Evolutionary conservation across 805 yeast genomes (phyloP), one percentile per base, ranked within the genome.

Genomic region (Wickerhamomyces canadensis): DNA sequence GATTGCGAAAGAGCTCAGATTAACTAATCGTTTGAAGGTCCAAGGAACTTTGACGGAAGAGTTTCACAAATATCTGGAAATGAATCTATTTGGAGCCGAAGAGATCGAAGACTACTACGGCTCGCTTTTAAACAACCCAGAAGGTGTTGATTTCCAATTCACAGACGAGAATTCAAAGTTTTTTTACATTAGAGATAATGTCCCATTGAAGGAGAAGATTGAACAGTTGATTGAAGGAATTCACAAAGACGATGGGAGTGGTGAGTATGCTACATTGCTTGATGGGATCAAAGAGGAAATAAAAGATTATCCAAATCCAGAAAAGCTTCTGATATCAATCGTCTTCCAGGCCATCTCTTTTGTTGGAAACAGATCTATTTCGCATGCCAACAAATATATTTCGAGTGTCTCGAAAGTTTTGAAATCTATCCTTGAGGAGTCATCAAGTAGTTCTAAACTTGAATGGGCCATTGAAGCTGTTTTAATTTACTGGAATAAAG

Each of bases 291-390:
- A 51, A 32, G 54, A 52, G n/a, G 52, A 43, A 35, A 38, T 44
- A 31, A 40, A 52, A 34, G 48, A 50, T 6, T 68, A 65, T 17
- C 56, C 56, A 2, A 58, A 65, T 30, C 48, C 65, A 29, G 64
- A 65, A 19, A 60, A 62, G 48, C 68, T 81, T 37, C 57, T 80
- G 26, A 65, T 84, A 14, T 74, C 81, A 21, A 61, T 84, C 13
- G 60, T 87, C 12, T 70, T 81, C 50, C 91, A 85, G 52, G 68
- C 82, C 0, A 70, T 86, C 35, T 83, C 91, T 32, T 80, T 80
- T 48, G 80, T 87, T 40, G 97, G 98, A 12, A 81, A 87, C 33
- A 74, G 97, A 55, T 89, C 97, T 0, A 71, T 89, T 30, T 85
- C 91, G 0, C 88, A 83, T 51, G 79, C 81, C 27, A 75, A 74